Evolutionary conservation across 495 filamentous ascomycete species (phyloP).

Genomic region (Neurospora sp.): DNA sequence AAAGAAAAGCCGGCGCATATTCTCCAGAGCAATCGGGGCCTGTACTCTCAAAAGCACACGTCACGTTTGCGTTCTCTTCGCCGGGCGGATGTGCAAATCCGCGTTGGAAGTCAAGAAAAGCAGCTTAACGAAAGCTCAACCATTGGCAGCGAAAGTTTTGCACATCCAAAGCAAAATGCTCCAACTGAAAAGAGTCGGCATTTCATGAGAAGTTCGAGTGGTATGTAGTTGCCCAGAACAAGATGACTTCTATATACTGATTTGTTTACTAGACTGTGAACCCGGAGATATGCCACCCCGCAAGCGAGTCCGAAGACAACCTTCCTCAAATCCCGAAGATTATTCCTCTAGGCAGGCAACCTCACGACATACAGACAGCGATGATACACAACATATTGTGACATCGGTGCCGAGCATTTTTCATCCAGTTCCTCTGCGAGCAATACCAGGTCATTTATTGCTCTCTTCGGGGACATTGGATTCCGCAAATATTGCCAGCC

Average conservation of each 20-base stretch:
- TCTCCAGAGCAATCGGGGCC: neutral
- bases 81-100: constrained; percentile 20
- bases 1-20: constrained; percentile 5
- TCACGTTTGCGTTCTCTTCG: neutral
- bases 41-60: neutral
- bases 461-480: neutral
- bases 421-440: constrained; percentile 11
- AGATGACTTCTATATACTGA: neutral
- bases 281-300: neutral
- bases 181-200: neutral
- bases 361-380: neutral
- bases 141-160: neutral
- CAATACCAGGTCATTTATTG: neutral
- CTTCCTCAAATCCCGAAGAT: neutral
- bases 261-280: neutral
- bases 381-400: constrained; percentile 4
- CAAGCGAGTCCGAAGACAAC: neutral
- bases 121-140: constrained; percentile 13
- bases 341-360: neutral
- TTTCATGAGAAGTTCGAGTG: neutral
- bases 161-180: neutral
- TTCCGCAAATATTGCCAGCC: constrained; percentile 14
- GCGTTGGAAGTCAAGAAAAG: constrained; percentile 30
- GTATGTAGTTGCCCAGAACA: neutral
- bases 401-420: constrained; percentile 3